Conservation (phyloP, 2,329 filamentous ascomycete genomes). For the Trichoderma lentiforme region DNA sequence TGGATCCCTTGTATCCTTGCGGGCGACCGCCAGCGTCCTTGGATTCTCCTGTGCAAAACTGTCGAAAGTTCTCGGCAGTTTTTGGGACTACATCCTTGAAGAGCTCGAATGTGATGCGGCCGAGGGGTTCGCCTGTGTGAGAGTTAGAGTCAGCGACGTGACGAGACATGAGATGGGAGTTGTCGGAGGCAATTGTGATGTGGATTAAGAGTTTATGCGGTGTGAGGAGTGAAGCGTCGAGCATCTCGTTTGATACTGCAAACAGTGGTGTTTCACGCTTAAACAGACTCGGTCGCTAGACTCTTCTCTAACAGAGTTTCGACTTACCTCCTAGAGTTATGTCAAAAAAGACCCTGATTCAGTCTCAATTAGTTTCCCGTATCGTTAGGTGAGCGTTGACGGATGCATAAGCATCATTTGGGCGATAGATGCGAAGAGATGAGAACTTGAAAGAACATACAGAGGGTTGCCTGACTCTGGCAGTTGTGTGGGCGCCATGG, state of each 20-base stretch:
- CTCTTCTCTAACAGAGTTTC: no score
- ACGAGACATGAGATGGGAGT: neutral
- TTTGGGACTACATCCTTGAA: constrained; percentile 80
- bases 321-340: constrained; percentile 71
- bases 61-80: constrained; percentile 94
- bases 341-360: constrained; percentile 66
- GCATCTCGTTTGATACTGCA: neutral
- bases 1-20: constrained; percentile 91
- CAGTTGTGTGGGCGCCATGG: constrained; percentile 45
- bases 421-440: neutral
- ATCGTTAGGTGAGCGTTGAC: neutral
- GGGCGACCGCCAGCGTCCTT: constrained; percentile 74
- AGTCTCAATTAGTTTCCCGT: neutral
- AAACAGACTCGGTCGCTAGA: neutral
- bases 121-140: constrained; percentile 71
- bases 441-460: constrained; percentile 33
- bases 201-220: neutral
- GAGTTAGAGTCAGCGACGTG: neutral
- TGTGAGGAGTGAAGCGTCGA: neutral
- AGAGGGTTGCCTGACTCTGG: constrained; percentile 47
- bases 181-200: no score
- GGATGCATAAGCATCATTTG: neutral
- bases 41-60: constrained; percentile 92
- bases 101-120: constrained; percentile 85
- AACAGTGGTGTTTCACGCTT: neutral